Base-by-base conservation (phyloP, 352 stramenopile species). In the Phytophthora litchii region DNA sequence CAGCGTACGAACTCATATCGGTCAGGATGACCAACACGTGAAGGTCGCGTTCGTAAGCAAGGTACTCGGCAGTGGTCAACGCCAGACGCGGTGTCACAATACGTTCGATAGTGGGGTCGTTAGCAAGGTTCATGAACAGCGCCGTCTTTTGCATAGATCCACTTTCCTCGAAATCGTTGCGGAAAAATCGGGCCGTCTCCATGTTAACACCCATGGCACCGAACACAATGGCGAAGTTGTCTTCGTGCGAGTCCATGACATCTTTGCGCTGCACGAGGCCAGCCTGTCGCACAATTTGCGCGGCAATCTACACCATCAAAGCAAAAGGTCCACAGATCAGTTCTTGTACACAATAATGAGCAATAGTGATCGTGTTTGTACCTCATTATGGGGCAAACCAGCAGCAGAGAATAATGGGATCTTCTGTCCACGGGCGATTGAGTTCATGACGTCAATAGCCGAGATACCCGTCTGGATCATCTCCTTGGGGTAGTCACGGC, bases 381-480 rank as follows among this genome's bases (percentile, higher is more conserved):
- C 80, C 84, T 99, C 95, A 67, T 99, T 99, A 86, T 99, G 97
- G 29, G 97, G 97, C 66, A 99, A 74, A 87, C 97, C 97, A 29
- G 97, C 96, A 25, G 97, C 97, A 50, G 95, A 99, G 81, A 99
- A 99, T 52, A 99, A 94, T 61, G 97, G 97, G 74, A 99, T 99
- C 78, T 99, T 99, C 76, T 99, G 97, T 64, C 97, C 97, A 88
- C 97, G 94, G 20, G 97, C 97, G 60, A 99, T 98, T 47, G 94
- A 99, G 89, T 99, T 99, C 97, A 99, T 99, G 25, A 99, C 97
- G 81, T 99, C 97, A 79, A 99, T 99, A 51, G 97, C 97, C 23
- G 96, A 99, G 61, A 99, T 99, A 75, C 97, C 97, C 31, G 97
- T 99, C 78, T 99, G 97, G 71, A 99, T 99, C 97, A 99, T 99